A percentile compares a stretch with the other conserved stretches of the same genome.
These are phyloP conservation scores for Malus sieversii DNA, from an alignment of 306 rosid genomes.

Conservation along the genomic window DNA sequence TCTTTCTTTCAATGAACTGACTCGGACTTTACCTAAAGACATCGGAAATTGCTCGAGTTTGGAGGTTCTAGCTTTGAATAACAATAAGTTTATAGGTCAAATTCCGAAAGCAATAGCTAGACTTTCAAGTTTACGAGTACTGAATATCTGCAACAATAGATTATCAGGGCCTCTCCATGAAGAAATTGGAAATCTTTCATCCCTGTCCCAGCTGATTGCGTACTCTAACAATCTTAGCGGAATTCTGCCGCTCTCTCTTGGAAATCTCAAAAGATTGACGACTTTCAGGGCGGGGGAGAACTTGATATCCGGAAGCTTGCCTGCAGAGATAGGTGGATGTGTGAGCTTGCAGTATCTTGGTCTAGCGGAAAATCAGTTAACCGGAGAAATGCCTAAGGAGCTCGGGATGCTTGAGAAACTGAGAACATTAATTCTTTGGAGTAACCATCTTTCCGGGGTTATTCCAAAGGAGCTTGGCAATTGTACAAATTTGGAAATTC, in stretches of 20 bases:
- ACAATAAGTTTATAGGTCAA: constrained; percentile 53
- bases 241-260: constrained; percentile 54
- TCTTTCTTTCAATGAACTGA: constrained; percentile 46
- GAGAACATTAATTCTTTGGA: constrained; percentile 37
- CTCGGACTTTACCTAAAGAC: constrained; percentile 47
- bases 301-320: constrained; percentile 58
- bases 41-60: constrained; percentile 53
- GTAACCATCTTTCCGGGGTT: constrained; percentile 49
- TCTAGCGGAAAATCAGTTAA: constrained; percentile 66
- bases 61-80: constrained; percentile 44
- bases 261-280: constrained; percentile 48
- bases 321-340: constrained; percentile 58
- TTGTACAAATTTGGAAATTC: constrained; percentile 38
- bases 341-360: constrained; percentile 49
- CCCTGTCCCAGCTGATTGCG: constrained; percentile 49
- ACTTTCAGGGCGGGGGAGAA: constrained; percentile 72
- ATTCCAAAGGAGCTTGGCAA: constrained; percentile 74
- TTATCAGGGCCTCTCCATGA: constrained; percentile 59
- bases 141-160: constrained; percentile 68
- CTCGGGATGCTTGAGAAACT: constrained; percentile 58
- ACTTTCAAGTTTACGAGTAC: constrained; percentile 36
- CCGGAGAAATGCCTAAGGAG: constrained; percentile 61
- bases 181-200: constrained; percentile 58
- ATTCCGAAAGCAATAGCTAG: constrained; percentile 59
- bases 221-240: constrained; percentile 60